Evolutionary conservation across 73 alveolate genomes (phyloP).

Genomic region (Stentor roeselii): DNA sequence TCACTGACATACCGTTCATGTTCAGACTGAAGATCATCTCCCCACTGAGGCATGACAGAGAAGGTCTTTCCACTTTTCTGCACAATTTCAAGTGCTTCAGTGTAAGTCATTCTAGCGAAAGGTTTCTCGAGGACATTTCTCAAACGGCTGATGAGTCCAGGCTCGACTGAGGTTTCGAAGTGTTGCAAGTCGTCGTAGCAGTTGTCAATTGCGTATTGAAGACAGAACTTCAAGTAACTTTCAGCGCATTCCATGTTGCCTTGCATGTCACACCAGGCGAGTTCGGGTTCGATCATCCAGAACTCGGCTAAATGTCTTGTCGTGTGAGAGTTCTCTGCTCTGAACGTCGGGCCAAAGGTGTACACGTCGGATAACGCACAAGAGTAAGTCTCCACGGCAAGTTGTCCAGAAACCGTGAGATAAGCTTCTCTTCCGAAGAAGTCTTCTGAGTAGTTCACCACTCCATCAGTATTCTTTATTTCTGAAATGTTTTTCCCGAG

Average conservation of each 20-base stretch:
- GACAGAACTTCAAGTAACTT: slow-evolving; percentile 94
- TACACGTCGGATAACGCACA: slow-evolving; percentile 92
- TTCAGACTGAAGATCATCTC: slow-evolving; percentile 91
- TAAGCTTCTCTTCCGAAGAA: slow-evolving; percentile 95
- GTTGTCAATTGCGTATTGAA: slow-evolving; percentile 87
- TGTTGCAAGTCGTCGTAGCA: slow-evolving; percentile 90
- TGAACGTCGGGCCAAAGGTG: slow-evolving; percentile 99
- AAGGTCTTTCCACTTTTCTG: slow-evolving; percentile 58
- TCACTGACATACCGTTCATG: slow-evolving; percentile 97
- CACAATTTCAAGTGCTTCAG: slow-evolving; percentile 83
- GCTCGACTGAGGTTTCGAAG: slow-evolving; percentile 77
- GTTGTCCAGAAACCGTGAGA: slow-evolving; percentile 98
- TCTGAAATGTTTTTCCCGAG: slow-evolving; percentile 55
- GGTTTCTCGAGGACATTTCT: slow-evolving; percentile 73
- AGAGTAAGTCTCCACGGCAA: slow-evolving; percentile 89
- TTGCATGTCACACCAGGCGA: slow-evolving; percentile 48
- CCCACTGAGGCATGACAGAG: slow-evolving; percentile 80
- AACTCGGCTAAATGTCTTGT: slow-evolving; percentile 95
- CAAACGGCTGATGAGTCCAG: slow-evolving; percentile 75
- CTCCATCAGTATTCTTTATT: slow-evolving; percentile 23
- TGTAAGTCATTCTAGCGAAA: slow-evolving; percentile 88
- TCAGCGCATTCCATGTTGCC: slow-evolving; percentile 98
- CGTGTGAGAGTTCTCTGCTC: slow-evolving; percentile 99
- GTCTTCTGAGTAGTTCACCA: slow-evolving; percentile 90
- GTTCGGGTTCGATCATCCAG: slow-evolving; percentile 99